Evolutionary conservation across 108 stramenopile genomes (phyloP).

Genomic region (Conticribra guillardii): DNA sequence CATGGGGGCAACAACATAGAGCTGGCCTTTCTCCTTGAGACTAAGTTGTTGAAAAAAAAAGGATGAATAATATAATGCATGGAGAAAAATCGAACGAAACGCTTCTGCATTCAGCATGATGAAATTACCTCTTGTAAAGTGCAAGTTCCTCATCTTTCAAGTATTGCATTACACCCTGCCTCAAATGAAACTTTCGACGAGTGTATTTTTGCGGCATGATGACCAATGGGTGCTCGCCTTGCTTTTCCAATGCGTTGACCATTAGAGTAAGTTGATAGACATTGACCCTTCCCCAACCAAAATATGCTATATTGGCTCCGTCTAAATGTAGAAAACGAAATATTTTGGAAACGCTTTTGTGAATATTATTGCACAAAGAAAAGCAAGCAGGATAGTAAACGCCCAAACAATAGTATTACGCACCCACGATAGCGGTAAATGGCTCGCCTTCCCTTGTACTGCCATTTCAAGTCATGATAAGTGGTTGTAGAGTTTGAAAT

Average conservation of each 20-base stretch:
- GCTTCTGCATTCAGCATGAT: no score
- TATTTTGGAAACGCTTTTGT: no score
- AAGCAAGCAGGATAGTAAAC: background rate
- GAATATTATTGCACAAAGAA: background rate
- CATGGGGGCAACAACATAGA: constrained; percentile 68
- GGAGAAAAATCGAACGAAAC: background rate
- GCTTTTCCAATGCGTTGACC: constrained; percentile 67
- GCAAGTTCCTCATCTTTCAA: constrained; percentile 47
- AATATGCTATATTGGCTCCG: constrained; percentile 56
- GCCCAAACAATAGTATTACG: background rate
- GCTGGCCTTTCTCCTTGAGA: constrained; percentile 44
- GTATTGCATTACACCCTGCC: constrained; percentile 48
- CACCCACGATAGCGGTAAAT: constrained; percentile 37
- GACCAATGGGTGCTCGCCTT: constrained; percentile 46
- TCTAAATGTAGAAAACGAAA: constrained; percentile 13
- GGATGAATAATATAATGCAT: background rate
- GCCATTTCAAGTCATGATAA: background rate
- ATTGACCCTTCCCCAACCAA: constrained; percentile 54
- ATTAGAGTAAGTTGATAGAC: constrained; percentile 57
- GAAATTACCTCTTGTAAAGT: constrained; percentile 24
- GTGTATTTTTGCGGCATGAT: constrained; percentile 52
- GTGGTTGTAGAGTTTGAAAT: no score
- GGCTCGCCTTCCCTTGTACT: constrained; percentile 28
- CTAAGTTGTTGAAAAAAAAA: background rate
- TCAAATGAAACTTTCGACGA: constrained; percentile 46